phyloP scores from a whole-genome alignment of 2,329 filamentous ascomycete species.

The Xylariaceae sp. region DNA sequence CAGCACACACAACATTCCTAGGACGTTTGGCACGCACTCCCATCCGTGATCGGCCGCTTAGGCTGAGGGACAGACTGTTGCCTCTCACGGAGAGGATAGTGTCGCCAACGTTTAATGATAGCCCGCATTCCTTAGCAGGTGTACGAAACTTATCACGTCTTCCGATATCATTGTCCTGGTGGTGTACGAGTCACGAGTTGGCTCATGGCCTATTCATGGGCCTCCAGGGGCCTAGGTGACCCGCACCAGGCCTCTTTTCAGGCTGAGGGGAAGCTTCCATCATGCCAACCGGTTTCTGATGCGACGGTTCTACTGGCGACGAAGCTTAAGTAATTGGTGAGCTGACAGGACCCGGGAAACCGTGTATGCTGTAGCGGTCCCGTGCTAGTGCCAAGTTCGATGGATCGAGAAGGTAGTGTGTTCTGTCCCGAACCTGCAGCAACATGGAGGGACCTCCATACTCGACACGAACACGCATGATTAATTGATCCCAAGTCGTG shows the following conservation, averaged over 20 bases:
- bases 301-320: constrained; percentile 9
- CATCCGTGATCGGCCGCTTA: too few relatives aligned
- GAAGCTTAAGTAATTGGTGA: constrained; percentile 4
- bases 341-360: constrained; percentile 13
- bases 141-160: too few relatives aligned
- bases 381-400: constrained; percentile 15
- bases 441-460: constrained; percentile 23
- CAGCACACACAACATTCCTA: too few relatives aligned
- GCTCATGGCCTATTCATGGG: not conserved
- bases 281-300: constrained; percentile 8
- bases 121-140: too few relatives aligned
- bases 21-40: too few relatives aligned
- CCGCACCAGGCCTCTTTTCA: constrained; percentile 15
- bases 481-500: constrained; percentile 39
- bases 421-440: constrained; percentile 20
- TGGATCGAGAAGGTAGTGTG: constrained; percentile 20
- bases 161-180: not conserved
- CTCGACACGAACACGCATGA: constrained; percentile 37
- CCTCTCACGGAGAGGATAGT: too few relatives aligned
- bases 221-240: not conserved
- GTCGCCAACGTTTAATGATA: too few relatives aligned
- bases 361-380: constrained; percentile 15
- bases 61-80: too few relatives aligned
- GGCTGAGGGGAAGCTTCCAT: constrained; percentile 15
- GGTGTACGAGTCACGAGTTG: not conserved